Conservation (phyloP, 352 stramenopile species). For the Blastocystis sp. region DNA sequence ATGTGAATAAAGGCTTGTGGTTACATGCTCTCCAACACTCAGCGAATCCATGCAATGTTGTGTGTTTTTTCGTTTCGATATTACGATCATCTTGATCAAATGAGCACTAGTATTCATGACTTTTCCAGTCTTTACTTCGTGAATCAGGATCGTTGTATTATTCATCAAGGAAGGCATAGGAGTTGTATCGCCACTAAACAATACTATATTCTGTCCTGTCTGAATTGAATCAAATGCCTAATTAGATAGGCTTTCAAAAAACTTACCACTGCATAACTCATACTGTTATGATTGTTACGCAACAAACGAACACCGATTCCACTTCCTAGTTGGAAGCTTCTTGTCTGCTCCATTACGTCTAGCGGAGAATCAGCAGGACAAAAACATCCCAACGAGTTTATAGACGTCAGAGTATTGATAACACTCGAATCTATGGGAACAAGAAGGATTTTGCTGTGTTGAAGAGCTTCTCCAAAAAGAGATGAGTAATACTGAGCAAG, state of each 20-base stretch:
- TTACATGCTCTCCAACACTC: constrained; percentile 13
- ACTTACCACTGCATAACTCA: neutral
- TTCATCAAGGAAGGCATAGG: neutral
- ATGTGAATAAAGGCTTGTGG: constrained; percentile 7
- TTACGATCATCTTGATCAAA: constrained; percentile 50
- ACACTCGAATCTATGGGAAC: neutral
- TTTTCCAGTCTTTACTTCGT: neutral
- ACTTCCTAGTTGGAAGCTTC: neutral
- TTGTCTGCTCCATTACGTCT: neutral
- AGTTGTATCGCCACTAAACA: constrained; percentile 29
- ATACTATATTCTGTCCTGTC: constrained; percentile 25
- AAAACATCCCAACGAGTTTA: neutral
- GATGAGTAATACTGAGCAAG: neutral
- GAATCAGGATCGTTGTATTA: constrained; percentile 17
- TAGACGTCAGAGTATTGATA: neutral
- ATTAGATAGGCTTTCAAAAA: neutral
- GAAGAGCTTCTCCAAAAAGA: neutral
- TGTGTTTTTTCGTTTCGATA: constrained; percentile 36
- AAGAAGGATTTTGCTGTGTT: neutral
- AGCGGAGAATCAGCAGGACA: neutral
- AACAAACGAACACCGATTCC: constrained; percentile 20
- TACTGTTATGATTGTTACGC: neutral
- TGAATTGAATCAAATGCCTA: neutral
- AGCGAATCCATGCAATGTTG: neutral
- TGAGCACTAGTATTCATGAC: neutral